Conservation (phyloP, 352 stramenopile species). For the Globisporangium abappressorium region DNA sequence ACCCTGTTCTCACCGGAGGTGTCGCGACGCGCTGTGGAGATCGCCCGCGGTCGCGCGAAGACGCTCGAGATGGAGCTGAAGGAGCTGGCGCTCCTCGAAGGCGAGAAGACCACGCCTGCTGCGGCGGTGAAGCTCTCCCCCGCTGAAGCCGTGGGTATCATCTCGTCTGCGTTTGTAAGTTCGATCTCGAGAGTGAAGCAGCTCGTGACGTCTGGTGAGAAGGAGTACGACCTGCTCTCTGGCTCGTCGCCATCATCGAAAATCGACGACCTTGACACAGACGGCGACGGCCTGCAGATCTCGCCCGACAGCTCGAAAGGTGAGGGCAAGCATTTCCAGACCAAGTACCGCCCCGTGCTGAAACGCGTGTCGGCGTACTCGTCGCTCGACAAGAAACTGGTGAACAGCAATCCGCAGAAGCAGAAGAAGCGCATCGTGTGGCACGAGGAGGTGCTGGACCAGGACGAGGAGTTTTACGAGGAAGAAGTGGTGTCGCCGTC, state of each 20-base stretch:
- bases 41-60: slow-evolving; percentile 76
- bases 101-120: slow-evolving; percentile 10
- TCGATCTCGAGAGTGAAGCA: slow-evolving; percentile 62
- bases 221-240: slow-evolving; percentile 76
- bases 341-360: slow-evolving; percentile 49
- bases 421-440: slow-evolving; percentile 61
- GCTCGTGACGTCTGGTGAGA: slow-evolving; percentile 47
- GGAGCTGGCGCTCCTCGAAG: slow-evolving; percentile 58
- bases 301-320: slow-evolving; percentile 60
- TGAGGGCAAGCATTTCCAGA: slow-evolving; percentile 60
- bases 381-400: slow-evolving; percentile 39
- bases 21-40: slow-evolving; percentile 77
- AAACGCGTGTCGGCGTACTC: slow-evolving; percentile 81
- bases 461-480: slow-evolving; percentile 75
- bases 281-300: slow-evolving; percentile 80
- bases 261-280: slow-evolving; percentile 72
- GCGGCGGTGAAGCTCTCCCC: slow-evolving; percentile 44
- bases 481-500: slow-evolving; percentile 29
- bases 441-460: slow-evolving; percentile 76
- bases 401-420: slow-evolving; percentile 21
- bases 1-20: slow-evolving; percentile 81
- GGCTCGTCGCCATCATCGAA: slow-evolving; percentile 44
- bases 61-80: slow-evolving; percentile 71
- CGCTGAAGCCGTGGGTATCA: slow-evolving; percentile 57
- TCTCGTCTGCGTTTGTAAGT: slow-evolving; percentile 54